A percentile compares a stretch with the other conserved stretches of the same genome.
Evolutionary conservation across 768 basidiomycete species (phyloP).

Genomic region (Holtermanniella nyarrowii): DNA sequence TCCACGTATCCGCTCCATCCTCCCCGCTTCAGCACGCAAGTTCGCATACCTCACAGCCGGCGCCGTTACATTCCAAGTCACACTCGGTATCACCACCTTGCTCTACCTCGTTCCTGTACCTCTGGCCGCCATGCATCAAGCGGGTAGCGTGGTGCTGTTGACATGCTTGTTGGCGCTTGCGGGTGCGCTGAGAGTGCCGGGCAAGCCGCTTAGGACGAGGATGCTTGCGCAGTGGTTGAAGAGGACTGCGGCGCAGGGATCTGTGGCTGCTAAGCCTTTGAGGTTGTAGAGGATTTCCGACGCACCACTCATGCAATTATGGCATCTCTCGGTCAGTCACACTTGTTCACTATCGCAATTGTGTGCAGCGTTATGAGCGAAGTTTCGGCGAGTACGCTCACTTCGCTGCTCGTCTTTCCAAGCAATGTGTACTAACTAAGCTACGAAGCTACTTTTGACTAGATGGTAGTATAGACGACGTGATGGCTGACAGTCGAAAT

Average conservation of each 20-base stretch:
- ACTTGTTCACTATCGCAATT: too few species aligned
- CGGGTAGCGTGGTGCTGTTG: conserved; percentile 78
- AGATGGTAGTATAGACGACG: too few species aligned
- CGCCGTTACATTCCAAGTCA: conserved; percentile 55
- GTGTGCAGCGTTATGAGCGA: too few species aligned
- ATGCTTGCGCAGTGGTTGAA: not conserved
- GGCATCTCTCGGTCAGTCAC: too few species aligned
- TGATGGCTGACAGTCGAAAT: too few species aligned
- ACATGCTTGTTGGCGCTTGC: conserved; percentile 71
- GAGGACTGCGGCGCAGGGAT: not conserved
- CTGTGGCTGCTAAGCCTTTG: too few species aligned
- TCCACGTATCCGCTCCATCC: conserved; percentile 44
- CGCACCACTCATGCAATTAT: too few species aligned
- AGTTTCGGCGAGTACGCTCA: too few species aligned
- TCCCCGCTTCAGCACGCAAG: conserved; percentile 58
- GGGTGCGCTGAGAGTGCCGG: conserved; percentile 60
- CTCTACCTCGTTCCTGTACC: conserved; percentile 87
- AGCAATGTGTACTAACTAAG: too few species aligned
- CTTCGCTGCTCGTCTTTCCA: too few species aligned
- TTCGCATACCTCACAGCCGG: conserved; percentile 54
- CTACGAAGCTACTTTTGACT: too few species aligned
- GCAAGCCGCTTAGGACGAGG: conserved; percentile 50
- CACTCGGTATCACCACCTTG: conserved; percentile 66
- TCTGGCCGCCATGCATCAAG: conserved; percentile 87
- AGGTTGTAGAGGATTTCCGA: too few species aligned